A percentile compares a stretch with the other conserved stretches of the same genome.
Evolutionary conservation across 2,329 filamentous ascomycete species (phyloP).

Genomic region (Phialocephala sp.): DNA sequence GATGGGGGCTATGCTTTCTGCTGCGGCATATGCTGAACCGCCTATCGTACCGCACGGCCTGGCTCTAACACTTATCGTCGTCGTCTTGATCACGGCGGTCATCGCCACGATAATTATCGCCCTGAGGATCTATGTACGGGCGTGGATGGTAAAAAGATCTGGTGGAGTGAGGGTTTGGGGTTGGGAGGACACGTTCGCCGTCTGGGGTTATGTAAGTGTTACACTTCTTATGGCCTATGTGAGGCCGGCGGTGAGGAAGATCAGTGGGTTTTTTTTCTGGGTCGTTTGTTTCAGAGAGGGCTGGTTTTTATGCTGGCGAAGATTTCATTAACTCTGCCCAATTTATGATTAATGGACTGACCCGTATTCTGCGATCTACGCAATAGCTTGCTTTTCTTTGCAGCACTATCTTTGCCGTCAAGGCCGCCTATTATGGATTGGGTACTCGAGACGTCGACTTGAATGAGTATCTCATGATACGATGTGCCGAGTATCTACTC

Average conservation of each 20-base stretch:
- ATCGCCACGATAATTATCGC: conserved; percentile 15
- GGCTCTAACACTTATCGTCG: conserved; percentile 11
- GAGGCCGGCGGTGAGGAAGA: neutral
- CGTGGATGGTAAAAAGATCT: conserved; percentile 14
- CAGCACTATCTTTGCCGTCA: conserved; percentile 12
- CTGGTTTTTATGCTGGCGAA: neutral
- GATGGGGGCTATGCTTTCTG: conserved; percentile 14
- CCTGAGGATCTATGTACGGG: conserved; percentile 14
- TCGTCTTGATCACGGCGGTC: conserved; percentile 14
- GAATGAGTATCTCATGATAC: conserved; percentile 11
- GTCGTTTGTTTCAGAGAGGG: neutral
- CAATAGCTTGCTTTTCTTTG: conserved; percentile 14
- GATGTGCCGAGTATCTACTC: conserved; percentile 17
- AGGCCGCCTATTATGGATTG: conserved; percentile 12
- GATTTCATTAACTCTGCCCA: neutral
- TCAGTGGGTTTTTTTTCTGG: neutral
- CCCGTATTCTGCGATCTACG: neutral
- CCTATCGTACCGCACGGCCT: conserved; percentile 13
- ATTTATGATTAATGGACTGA: neutral
- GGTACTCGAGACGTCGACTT: conserved; percentile 15
- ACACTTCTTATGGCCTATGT: conserved; percentile 1
- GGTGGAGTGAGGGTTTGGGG: conserved; percentile 13
- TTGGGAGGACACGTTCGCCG: conserved; percentile 16
- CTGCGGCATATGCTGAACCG: conserved; percentile 14
- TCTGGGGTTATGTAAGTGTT: conserved; percentile 15